Percentiles rank a stretch among this genome's conserved stretches.
Evolutionary conservation across 2,329 filamentous ascomycete genomes (phyloP).

Genomic region (Fusarium liriodendri): DNA sequence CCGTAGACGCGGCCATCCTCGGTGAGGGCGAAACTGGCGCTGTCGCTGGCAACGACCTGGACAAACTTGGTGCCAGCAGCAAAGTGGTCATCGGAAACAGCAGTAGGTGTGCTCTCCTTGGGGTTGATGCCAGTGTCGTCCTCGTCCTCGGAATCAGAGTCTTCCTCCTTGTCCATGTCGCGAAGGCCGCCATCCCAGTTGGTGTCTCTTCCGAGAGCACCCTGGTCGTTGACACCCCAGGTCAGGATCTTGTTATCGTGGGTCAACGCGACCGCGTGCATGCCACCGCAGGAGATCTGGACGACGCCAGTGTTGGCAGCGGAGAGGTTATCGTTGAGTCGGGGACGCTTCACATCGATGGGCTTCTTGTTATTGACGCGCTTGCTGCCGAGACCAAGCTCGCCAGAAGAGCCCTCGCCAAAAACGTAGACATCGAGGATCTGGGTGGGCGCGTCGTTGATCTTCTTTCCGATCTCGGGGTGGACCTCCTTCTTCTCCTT

Average conservation of each 20-base stretch:
- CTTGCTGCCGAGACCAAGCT: conserved; percentile 81
- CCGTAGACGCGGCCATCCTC: conserved; percentile 81
- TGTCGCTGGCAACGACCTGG: conserved; percentile 79
- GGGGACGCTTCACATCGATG: conserved; percentile 84
- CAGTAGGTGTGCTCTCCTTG: conserved; percentile 74
- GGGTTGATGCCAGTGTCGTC: conserved; percentile 76
- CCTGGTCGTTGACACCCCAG: conserved; percentile 90
- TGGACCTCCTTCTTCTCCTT: conserved; percentile 56
- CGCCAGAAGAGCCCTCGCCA: conserved; percentile 82
- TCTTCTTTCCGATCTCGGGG: conserved; percentile 69
- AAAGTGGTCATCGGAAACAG: conserved; percentile 69
- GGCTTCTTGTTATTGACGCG: conserved; percentile 69
- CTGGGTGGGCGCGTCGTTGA: conserved; percentile 73
- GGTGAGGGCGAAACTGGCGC: conserved; percentile 80
- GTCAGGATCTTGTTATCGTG: conserved; percentile 84
- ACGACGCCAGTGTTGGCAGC: conserved; percentile 78
- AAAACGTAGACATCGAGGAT: conserved; percentile 82
- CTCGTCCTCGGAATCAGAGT: conserved; percentile 67
- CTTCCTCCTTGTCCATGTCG: conserved; percentile 64
- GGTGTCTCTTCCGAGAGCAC: conserved; percentile 81
- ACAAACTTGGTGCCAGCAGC: conserved; percentile 69
- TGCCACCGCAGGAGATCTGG: conserved; percentile 81
- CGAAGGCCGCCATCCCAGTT: conserved; percentile 72
- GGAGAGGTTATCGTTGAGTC: conserved; percentile 76
- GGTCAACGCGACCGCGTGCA: conserved; percentile 83